Base-by-base conservation (phyloP, 495 filamentous ascomycete genomes). In the Lepraria neglecta region DNA sequence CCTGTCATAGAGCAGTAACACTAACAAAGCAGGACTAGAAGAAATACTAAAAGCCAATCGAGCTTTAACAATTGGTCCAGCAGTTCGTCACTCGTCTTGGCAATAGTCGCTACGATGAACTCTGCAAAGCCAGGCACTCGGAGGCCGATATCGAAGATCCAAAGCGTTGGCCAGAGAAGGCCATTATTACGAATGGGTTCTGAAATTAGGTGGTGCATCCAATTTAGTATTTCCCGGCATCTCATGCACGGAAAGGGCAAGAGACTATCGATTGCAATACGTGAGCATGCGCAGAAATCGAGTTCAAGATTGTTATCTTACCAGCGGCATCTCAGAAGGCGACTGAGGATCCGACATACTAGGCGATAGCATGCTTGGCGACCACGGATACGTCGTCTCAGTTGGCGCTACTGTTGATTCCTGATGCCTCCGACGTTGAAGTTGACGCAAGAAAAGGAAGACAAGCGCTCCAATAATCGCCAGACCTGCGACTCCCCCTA, bases 281-380 rank as follows among this genome's bases (percentile, higher is more conserved):
- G 47, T 51, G 1, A 51, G 47, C 21, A 11, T 14, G 30, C 21
- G 21, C 6, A 30, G 24, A 51, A 51, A 30, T 5, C 24, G 24
- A 14, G 11, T 30, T 51, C 11, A 19, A 51, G 21, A 28, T 5
- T 24, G 3, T 11, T 51, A 28, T 28, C 47, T 28, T 51, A 51
- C 47, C 21, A 51, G 21, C 14, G 47, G 47, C 24, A 51, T 11
- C 47, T 51, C 47, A 11, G 47, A 51, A 14, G 47, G 47, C 47
- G 24, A 51, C 47, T 15, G 12, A 21, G 24, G 4, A 5, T 51
- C 47, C 12, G 47, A 51, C 11, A 30, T 5, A 30, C 24, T 51
- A 51, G 21, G 21, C 21, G 47, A 51, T 51, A 6, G 47, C 2
- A 51, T 17, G 9, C 24, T 51, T 14, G 21, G 24, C 21, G 47